Base-by-base conservation (phyloP, 2,329 filamentous ascomycete genomes). In the Elsinoe necatrix region DNA sequence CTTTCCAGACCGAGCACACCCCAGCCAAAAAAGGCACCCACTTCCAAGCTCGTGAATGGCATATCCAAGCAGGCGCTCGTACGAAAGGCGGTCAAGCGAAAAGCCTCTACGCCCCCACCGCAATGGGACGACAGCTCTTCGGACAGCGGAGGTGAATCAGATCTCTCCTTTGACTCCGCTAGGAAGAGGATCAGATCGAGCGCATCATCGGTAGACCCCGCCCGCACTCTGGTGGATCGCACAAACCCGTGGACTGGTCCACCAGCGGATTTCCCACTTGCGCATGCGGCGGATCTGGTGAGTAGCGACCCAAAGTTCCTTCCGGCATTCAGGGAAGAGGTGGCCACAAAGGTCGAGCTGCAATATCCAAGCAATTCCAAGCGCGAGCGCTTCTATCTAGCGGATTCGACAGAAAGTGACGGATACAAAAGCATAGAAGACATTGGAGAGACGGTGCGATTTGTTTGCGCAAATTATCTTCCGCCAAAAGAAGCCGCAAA, bases 341-440 rank as follows among this genome's bases (percentile, higher is more conserved):
- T 70, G 41, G 69, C 68, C 45, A 68, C 69, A 11, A 71, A 73
- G 48, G 69, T 75, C 18, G 76, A 84, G 66, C 73, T 97, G 63
- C 87, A 93, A 69, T 97, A 97, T 70, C 92, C 93, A 8, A 91
- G 88, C 69, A 75, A 78, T 60, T 80, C 82, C 57, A 77, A 78
- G 51, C 80, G 80, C 55, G 88, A 93, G 71, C 82, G 84, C 63
- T 89, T 86, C 65, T 80, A 89, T 62, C 79, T 92, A 6, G 83
- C 58, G 37, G 43, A 48, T 21, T 64, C 63, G 51, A 60, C 86
- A 61, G 88, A 95, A 62, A 85, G 80, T 65, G 79, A 83, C 61
- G 81, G 85, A 70, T 84, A 81, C 69, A 79, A 77, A 65, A 78
- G 77, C 35, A 77, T 89, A 51, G 79, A 85, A 63, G 76, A 75